These are phyloP conservation scores for Leishmania martiniquensis DNA, from an alignment of 208 protist species.

Conservation along the genomic window DNA sequence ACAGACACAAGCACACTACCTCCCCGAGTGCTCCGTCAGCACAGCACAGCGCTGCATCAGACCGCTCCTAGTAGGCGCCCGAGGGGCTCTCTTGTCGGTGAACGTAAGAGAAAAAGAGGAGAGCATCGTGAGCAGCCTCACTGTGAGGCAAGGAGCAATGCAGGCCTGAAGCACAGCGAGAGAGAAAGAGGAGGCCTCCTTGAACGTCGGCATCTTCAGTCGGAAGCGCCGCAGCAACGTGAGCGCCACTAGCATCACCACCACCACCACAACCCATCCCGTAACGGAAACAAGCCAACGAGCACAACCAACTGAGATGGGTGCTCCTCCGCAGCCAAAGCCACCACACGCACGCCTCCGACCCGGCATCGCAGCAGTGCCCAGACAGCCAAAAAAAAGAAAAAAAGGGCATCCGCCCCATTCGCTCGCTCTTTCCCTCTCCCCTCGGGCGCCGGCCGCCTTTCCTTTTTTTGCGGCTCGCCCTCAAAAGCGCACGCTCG, in stretches of 20 bases:
- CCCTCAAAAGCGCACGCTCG: slow-evolving; percentile 62
- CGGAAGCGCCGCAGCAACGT: neutral
- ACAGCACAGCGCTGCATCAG: neutral
- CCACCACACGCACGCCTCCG: no score
- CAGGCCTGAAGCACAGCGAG: neutral
- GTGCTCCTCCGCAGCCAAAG: no score
- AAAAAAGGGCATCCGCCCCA: neutral
- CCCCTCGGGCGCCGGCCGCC: neutral
- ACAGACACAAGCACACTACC: no score
- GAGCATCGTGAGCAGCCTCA: neutral
- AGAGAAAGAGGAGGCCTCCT: neutral
- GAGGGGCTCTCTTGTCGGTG: neutral
- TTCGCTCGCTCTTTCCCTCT: neutral
- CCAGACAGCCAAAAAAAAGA: neutral
- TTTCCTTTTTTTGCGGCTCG: neutral
- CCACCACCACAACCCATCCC: neutral
- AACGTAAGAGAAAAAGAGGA: neutral
- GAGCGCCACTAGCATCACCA: neutral
- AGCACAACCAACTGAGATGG: no score
- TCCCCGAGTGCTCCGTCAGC: neutral
- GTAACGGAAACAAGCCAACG: neutral
- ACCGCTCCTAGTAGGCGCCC: neutral
- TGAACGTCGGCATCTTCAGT: neutral
- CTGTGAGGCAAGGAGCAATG: neutral
- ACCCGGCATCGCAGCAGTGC: neutral